These are phyloP conservation scores for Glycyrrhiza uralensis DNA, from an alignment of 306 rosid species.

Conservation along the genomic window DNA sequence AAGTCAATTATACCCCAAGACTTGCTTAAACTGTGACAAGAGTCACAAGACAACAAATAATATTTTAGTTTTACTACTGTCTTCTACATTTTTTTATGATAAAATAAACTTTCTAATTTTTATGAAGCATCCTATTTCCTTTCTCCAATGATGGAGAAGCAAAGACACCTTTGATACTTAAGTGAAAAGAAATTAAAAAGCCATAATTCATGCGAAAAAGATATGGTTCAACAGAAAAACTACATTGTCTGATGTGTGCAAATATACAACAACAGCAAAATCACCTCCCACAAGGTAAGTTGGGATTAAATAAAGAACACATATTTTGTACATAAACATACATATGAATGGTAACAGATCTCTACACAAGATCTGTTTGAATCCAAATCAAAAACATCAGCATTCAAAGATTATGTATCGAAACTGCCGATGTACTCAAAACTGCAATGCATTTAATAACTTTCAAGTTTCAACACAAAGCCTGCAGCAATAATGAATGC, in stretches of 20 bases:
- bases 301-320: not conserved
- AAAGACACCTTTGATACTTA: not conserved
- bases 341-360: not conserved
- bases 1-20: not conserved
- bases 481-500: constrained; percentile 12
- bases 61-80: not conserved
- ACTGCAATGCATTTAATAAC: not conserved
- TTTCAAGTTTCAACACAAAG: not conserved
- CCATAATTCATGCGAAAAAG: not conserved
- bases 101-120: not conserved
- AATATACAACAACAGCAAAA: too few species aligned
- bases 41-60: too few species aligned
- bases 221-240: not conserved
- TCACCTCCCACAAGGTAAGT: too few species aligned
- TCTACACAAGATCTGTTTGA: not conserved
- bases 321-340: not conserved
- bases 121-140: not conserved
- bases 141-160: not conserved
- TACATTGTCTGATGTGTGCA: not conserved
- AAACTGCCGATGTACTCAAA: not conserved
- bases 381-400: not conserved
- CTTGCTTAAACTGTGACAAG: not conserved
- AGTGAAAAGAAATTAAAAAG: not conserved
- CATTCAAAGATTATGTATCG: not conserved
- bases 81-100: not conserved